Base-by-base conservation (phyloP, 257 asterid genomes). In the Solanum piurae region DNA sequence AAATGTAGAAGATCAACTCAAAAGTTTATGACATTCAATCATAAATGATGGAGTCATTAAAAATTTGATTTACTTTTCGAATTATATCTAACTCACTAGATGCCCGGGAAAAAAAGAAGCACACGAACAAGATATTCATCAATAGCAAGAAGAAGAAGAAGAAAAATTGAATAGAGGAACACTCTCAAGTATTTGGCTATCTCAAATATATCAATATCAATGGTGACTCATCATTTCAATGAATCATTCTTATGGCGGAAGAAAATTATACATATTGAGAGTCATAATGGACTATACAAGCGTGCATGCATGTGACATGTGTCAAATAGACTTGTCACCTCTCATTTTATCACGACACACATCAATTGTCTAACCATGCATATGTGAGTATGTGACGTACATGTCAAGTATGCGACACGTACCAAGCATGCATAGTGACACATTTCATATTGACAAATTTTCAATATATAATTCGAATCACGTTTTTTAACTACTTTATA, bases 31-130 rank as follows among this genome's bases (percentile, higher is more conserved):
- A 60, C 27, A 60, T 5, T 21, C 6, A 0, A 60, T 60, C 6
- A 9, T 3, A 60, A 1, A 0, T 9, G 12, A 8, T 4, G 0
- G 5, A 8, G 1, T 21, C 6, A 60, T 60, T 0, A 23, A 4
- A 58, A 12, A 60, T 20, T 60, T 23, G 0, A 55, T 55, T 11
- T 9, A 52, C 9, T 9, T 60, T 23, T 60, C 1, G 1, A 60
- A 60, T 23, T 60, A 7, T 60, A 2, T 21, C 69, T 23, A 60
- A 23, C 13, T 60, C 29, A 60, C 1, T 0, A 9, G 27, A 21
- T 10, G 3, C 6, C 5, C 2, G 0, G 0, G 3, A 20, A 60
- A 23, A 2, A 9, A 8, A 21, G 4, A 23, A 58, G 5, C 38
- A 13, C 14, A 46, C 20, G 12, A 58, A 60, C 21, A 52, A 5